These are phyloP conservation scores for Penicillium sp. DNA, from an alignment of 2,329 filamentous ascomycete species.

Conservation along the genomic window DNA sequence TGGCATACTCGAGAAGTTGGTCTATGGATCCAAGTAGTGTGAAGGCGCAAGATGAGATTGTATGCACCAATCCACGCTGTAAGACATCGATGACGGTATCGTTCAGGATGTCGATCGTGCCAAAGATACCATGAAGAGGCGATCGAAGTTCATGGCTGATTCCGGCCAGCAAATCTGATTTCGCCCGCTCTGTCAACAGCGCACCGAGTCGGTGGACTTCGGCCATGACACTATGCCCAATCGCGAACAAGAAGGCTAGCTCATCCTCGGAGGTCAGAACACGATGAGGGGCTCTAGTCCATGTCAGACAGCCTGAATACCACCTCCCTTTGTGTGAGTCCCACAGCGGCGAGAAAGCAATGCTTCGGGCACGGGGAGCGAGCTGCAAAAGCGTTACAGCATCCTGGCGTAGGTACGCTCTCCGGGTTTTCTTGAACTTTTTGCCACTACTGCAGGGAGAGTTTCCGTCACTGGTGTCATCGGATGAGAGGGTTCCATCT, in stretches of 20 bases:
- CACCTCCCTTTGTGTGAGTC: slow-evolving; percentile 28
- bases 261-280: slow-evolving; percentile 21
- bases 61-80: slow-evolving; percentile 26
- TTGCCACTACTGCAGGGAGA: not conserved
- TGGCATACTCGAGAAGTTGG: slow-evolving; percentile 29
- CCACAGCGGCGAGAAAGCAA: slow-evolving; percentile 30
- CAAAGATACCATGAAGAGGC: slow-evolving; percentile 34
- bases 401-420: slow-evolving; percentile 9
- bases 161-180: slow-evolving; percentile 30
- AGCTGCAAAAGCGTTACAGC: slow-evolving; percentile 9
- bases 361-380: slow-evolving; percentile 18
- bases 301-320: slow-evolving; percentile 24
- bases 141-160: slow-evolving; percentile 34
- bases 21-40: slow-evolving; percentile 43
- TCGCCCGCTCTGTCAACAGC: slow-evolving; percentile 26
- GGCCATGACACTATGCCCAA: slow-evolving; percentile 29
- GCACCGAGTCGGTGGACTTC: slow-evolving; percentile 26
- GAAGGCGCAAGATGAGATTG: slow-evolving; percentile 39
- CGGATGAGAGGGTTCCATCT: slow-evolving; percentile 36
- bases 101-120: slow-evolving; percentile 25
- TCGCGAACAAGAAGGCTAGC: slow-evolving; percentile 23
- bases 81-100: slow-evolving; percentile 21
- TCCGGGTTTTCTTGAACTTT: slow-evolving; percentile 12
- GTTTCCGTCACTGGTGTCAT: slow-evolving; percentile 10
- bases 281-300: slow-evolving; percentile 21